Base-by-base conservation (phyloP, 1,139 yeast species). In the Geotrichum reessii region DNA sequence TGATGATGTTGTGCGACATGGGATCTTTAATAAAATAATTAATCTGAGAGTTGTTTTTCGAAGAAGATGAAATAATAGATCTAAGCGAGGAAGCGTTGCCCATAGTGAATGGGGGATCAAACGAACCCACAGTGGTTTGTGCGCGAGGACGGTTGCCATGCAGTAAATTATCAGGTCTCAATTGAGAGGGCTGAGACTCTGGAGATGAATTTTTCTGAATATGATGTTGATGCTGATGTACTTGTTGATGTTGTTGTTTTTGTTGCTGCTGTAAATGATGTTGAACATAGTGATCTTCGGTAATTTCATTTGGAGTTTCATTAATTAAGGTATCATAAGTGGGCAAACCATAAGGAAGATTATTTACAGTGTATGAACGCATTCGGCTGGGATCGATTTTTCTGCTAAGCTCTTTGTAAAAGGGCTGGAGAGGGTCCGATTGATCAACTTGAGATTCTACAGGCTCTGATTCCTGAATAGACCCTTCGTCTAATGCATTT, bases 311-410 rank as follows among this genome's bases (percentile, higher is more conserved):
- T 17, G 40, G 42, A 19, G 59, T 44, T 27, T 60, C 58, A 7
- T 56, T 47, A 24, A 51, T 50, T n/a, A 40, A 47, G 9, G 31
- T 52, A 22, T 66, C 66, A 37, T 63, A 65, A 51, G 63, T 61
- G 51, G 66, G 57, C 57, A 64, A 58, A 56, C 67, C 65, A 47
- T 64, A 64, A 9, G 71, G 71, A 46, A 68, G 62, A 50, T 68
- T 66, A 58, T 68, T 71, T 56, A 73, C 73, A 27, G 78, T 74
- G 63, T 73, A 75, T 6, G 76, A 73, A 17, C 78, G 66, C 53
- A 75, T 67, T 25, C 78, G 66, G 53, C 64, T 68, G 42, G 73
- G 73, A 62, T 72, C 76, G 1, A 75, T 69, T 52, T 74, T 64
- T 61, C 67, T 57, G 51, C 65, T 52, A 27, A 72, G 62, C 55